These are phyloP conservation scores for Oryza coarctata DNA, from an alignment of 176 grass and related monocot genomes.

Conservation along the genomic window DNA sequence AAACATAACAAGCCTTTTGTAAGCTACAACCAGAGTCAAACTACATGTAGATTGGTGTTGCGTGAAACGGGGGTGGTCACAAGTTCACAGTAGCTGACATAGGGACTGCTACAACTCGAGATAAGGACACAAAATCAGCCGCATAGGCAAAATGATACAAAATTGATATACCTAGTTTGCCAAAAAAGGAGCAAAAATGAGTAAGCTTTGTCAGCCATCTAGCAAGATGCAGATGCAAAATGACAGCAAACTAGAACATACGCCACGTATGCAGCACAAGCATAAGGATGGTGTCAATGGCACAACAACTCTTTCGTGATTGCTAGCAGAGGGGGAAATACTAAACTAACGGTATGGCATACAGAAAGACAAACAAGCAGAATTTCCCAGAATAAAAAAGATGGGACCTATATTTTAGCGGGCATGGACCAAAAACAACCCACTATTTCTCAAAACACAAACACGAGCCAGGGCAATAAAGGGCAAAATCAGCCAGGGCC, in stretches of 20 bases:
- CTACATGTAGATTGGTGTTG: not conserved
- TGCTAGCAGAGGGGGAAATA: not conserved
- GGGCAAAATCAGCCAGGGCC: constrained; percentile 8
- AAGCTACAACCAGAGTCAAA: not conserved
- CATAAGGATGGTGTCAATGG: not conserved
- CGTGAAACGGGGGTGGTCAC: not conserved
- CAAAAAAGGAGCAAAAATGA: not conserved
- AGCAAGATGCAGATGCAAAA: constrained; percentile 2
- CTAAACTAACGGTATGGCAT: not conserved
- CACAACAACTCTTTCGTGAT: not conserved
- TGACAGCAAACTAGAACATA: not conserved
- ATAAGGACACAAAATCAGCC: not conserved
- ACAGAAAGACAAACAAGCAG: not conserved
- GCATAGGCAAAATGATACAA: not conserved
- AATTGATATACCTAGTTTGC: not conserved
- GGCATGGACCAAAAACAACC: not conserved
- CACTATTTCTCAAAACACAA: not conserved
- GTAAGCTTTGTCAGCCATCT: not conserved
- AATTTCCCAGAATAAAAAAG: constrained; percentile 3
- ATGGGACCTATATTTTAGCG: not conserved
- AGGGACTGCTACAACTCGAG: not conserved
- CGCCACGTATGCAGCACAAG: not conserved
- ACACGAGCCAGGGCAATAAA: not conserved
- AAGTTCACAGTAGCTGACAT: not conserved
- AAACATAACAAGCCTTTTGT: not conserved